Base-by-base conservation (phyloP, 352 stramenopile genomes). In the Phytophthora cactorum region DNA sequence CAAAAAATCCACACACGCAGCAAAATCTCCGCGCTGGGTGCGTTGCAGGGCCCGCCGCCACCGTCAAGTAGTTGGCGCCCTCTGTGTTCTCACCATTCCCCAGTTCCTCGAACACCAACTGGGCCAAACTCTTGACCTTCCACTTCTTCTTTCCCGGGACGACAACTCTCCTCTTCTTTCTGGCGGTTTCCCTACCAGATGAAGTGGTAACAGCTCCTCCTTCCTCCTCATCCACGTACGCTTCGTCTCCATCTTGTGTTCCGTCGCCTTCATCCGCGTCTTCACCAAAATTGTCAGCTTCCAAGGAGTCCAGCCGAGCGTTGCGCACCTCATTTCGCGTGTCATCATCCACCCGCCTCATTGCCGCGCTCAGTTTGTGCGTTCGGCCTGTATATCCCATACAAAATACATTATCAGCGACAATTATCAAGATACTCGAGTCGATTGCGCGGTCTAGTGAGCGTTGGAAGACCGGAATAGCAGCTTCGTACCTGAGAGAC, bases 101-200 rank as follows among this genome's bases (percentile, higher is more conserved):
- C 58, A 92, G 66, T 63, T 96, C 83, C 74, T 96, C 90, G 49
- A 93, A 96, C 51, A 97, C 84, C 53, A 96, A 71, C 56, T 97
- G 89, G 27, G 86, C 79, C 43, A 97, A 70, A 76, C 86, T 95
- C 78, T 96, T 97, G 59, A 96, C 86, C 66, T 96, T 97, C 68
- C 79, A 95, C 53, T 72, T 78, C 25, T 70, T 80, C 17, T 72
- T 70, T 27, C 76, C 67, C 8, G 28, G 25, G 2, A 49, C 25
- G 12, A 58, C 36, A 43, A 64, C 17, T 63, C 46, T 72, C 34
- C 64, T 71, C 53, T 90, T 90, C 57, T 88, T 89, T 50, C 64
- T 72, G 14, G 52, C 46, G 14, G 38, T 15, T 15, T 73, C 71
- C 28, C 62, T 60, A 5, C 50, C 29, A 38, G 17, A 45, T 64